Base-by-base conservation (phyloP, 2,329 filamentous ascomycete species). In the Diaporthe ampelina region DNA sequence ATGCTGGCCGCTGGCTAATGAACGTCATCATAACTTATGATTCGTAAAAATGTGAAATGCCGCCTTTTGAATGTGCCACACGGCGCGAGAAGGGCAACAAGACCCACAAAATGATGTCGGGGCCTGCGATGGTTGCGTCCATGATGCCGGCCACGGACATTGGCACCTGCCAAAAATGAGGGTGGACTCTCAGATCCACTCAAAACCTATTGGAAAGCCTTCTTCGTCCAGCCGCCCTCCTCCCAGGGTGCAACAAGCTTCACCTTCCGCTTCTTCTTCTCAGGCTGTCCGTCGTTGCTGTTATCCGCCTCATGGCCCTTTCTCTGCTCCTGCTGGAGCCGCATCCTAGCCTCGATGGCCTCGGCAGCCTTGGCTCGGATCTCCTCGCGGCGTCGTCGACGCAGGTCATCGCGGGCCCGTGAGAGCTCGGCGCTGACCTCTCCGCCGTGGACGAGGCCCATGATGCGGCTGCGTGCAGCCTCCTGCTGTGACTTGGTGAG, bases 361-460 rank as follows among this genome's bases (percentile, higher is more conserved):
- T 71, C 74, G 3, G 72, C 68, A 1, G 73, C 40, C 56, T 72
- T 75, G 45, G 72, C 67, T 45, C 74, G 56, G 59, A 75, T 75
- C 68, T 75, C 72, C 48, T 74, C 68, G 17, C 61, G 61, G 4
- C 74, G 74, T 8, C 72, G 68, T 19, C 70, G 68, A 37, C 74
- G 74, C 29, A 75, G 67, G 52, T 68, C 74, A n/a, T 75, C 74
- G 0, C 74, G 26, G 24, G 74, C 74, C 19, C 29, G n/a, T 9
- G 68, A 19, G 35, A 75, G 74, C 68, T 75, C 72, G 19, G 67
- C 72, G 54, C 74, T 75, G 56, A 75, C 56, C 40, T 74, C 59
- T 4, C 74, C 68, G n/a, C 74, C 74, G 48, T 75, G 74, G 21
- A 75, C 74, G 52, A 75, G 74, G 21, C 68, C 74, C 74, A 75